Percentiles rank a stretch among this genome's conserved stretches.
These are phyloP conservation scores for Gossypium raimondii DNA, from an alignment of 345 rosid genomes.

Conservation along the genomic window DNA sequence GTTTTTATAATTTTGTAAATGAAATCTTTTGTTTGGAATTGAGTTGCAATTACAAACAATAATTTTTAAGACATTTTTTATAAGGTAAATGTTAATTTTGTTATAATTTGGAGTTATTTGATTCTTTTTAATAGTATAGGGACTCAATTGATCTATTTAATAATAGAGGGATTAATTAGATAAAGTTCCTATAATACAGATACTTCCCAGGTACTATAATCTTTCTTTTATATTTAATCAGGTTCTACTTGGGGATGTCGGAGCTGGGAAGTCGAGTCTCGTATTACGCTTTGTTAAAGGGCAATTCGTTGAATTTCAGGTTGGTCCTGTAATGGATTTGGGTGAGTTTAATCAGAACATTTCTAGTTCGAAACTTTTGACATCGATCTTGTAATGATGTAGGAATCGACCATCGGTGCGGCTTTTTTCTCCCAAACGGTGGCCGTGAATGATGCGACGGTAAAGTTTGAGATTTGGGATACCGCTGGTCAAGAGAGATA, in stretches of 20 bases:
- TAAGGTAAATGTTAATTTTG: too few relatives aligned
- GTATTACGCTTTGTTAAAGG: slow-evolving; percentile 87
- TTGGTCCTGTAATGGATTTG: slow-evolving; percentile 11
- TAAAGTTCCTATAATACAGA: too few relatives aligned
- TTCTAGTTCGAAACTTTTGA: background rate
- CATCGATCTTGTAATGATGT: slow-evolving; percentile 13
- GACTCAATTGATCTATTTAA: too few relatives aligned
- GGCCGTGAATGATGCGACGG: slow-evolving; percentile 84
- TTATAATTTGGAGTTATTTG: too few relatives aligned
- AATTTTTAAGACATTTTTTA: too few relatives aligned
- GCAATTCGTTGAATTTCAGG: slow-evolving; percentile 91
- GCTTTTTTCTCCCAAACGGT: slow-evolving; percentile 92
- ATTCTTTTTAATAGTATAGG: too few relatives aligned
- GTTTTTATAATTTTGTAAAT: too few relatives aligned
- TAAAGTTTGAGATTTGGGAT: slow-evolving; percentile 99
- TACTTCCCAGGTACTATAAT: too few relatives aligned
- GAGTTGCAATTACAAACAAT: too few relatives aligned
- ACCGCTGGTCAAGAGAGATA: slow-evolving; percentile 98
- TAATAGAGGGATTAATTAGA: too few relatives aligned
- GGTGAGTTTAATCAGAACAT: background rate
- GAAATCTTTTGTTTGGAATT: too few relatives aligned
- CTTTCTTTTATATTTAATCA: slow-evolving; percentile 21
- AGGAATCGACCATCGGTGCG: slow-evolving; percentile 98
- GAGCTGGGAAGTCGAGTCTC: slow-evolving; percentile 93
- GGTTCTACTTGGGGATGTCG: slow-evolving; percentile 96